These are phyloP conservation scores for Mycena amicta DNA, from an alignment of 768 basidiomycete species.

Conservation along the genomic window DNA sequence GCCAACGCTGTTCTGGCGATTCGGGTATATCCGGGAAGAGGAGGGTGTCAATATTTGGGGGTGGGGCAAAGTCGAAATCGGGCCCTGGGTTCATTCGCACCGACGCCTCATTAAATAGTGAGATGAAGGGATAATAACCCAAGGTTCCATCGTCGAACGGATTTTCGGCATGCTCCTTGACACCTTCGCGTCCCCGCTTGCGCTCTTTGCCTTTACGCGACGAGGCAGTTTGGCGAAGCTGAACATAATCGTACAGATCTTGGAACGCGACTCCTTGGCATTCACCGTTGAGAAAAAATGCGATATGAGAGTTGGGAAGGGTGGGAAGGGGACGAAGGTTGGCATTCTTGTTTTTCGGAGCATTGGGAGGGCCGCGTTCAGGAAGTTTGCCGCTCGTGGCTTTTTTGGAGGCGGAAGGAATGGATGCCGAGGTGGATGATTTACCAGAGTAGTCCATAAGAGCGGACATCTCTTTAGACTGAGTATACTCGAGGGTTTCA, in stretches of 20 bases:
- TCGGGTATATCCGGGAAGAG: constrained; percentile 40
- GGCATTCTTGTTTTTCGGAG: constrained; percentile 40
- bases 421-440: constrained; percentile 52
- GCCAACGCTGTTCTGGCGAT: constrained; percentile 57
- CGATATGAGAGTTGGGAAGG: constrained; percentile 71
- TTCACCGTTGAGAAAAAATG: constrained; percentile 92
- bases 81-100: constrained; percentile 90
- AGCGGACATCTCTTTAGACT: constrained; percentile 88
- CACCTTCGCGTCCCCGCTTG: constrained; percentile 64
- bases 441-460: constrained; percentile 81
- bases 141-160: constrained; percentile 91
- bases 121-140: constrained; percentile 95
- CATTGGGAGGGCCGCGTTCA: constrained; percentile 49
- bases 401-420: constrained; percentile 67
- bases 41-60: constrained; percentile 71
- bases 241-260: constrained; percentile 89
- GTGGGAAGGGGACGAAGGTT: constrained; percentile 68
- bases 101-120: constrained; percentile 87
- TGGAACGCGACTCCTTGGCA: constrained; percentile 82
- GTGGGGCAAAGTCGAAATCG: constrained; percentile 78
- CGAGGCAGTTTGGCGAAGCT: constrained; percentile 65
- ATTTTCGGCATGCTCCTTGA: constrained; percentile 79
- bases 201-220: constrained; percentile 67
- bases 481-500: constrained; percentile 87
- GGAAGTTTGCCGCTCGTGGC: constrained; percentile 70